Evolutionary conservation across 139 green algal species (phyloP).

Genomic region (Asterochloris sp.): DNA sequence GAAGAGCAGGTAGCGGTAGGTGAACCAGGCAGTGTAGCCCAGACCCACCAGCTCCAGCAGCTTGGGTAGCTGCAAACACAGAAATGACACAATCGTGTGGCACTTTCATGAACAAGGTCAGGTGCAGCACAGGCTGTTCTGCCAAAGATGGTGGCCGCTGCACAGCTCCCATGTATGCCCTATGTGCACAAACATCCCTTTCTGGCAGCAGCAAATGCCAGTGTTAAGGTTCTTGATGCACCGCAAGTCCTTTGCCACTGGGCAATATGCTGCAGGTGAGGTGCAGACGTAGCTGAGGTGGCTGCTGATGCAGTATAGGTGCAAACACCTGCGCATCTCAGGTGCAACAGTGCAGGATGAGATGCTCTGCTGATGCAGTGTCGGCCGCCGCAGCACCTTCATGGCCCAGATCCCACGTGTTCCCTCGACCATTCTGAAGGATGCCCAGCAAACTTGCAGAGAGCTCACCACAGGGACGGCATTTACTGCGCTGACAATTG

Average conservation of each 20-base stretch:
- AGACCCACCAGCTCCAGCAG: slow-evolving; percentile 96
- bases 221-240: no score
- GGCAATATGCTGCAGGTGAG: no score
- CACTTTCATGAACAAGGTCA: background rate
- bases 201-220: no score
- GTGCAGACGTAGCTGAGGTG: no score
- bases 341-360: no score
- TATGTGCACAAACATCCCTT: no score
- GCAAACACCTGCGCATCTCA: no score
- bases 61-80: slow-evolving; percentile 86
- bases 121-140: background rate
- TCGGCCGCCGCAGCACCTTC: background rate
- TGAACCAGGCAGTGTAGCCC: slow-evolving; percentile 95
- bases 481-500: slow-evolving; percentile 91
- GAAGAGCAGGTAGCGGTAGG: slow-evolving; percentile 99
- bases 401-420: background rate
- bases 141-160: no score
- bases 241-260: no score
- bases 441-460: background rate
- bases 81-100: background rate
- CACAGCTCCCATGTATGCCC: background rate
- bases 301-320: no score
- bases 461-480: slow-evolving; percentile 80
- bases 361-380: no score
- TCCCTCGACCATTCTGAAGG: background rate